Evolutionary conservation across 179 eudicot genomes (phyloP), one percentile per base, ranked within the genome.

Genomic region (Spinacia oleracea): DNA sequence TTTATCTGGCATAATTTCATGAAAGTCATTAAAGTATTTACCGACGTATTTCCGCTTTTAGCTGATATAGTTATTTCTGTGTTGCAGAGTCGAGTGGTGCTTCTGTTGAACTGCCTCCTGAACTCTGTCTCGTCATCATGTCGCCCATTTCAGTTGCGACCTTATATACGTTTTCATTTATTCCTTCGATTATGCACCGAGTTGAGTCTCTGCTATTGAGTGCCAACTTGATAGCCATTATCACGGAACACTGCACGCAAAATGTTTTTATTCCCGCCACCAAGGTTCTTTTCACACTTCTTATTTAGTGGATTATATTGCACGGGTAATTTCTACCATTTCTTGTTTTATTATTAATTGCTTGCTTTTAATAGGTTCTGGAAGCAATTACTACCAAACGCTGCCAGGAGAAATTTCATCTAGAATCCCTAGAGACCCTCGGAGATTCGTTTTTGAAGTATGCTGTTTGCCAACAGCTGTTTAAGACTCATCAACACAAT

Each of bases 391-490:
- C 99, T 1, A 88, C 98, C 1, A 94, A 86, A 64, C 88, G 79
- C 68, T 97, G 99, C 75, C 93, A 87, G 82, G 99, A 97, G 89
- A 66, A 51, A n/a, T 85, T 90, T 78, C 92, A 94, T 85, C 76
- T 97, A 78, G 99, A 97, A 84, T 97, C 99, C n/a, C 78, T 96
- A 45, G 99, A 96, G 86, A 90, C 92, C 66, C 89, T 97, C 67
- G 99, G 99, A 21, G 99, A 97, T 73, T 94, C 98, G 1, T 97
- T 97, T 81, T 87, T 97, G 34, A 97, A 97, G 79, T 97, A 94
- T 81, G 97, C 97, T 63, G 91, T 87, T 53, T 83, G 92, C 82
- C 97, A 91, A 67, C 93, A 89, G 43, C 81, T 97, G 62, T 97
- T 94, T 40, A 90, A 86, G 76, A 82, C 80, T 5, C 72, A 85